These are phyloP conservation scores for Panicum miliaceum DNA, from an alignment of 176 grass and related monocot genomes.

Conservation along the genomic window DNA sequence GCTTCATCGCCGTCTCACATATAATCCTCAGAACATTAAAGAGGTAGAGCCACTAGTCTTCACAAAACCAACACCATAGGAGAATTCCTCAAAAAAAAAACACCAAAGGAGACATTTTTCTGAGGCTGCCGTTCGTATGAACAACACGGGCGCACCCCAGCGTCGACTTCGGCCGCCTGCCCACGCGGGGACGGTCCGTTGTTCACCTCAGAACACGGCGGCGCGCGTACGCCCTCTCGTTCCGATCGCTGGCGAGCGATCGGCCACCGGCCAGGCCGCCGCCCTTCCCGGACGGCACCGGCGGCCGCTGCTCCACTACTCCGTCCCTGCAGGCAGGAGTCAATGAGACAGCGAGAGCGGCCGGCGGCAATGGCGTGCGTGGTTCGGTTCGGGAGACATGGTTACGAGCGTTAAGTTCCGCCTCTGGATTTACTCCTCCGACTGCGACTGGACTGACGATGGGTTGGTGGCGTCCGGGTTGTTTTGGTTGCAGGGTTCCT, in stretches of 20 bases:
- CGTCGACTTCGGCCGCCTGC: constrained; percentile 1
- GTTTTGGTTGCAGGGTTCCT: constrained; percentile 45
- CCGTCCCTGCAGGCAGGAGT: not conserved
- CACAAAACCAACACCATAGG: not conserved
- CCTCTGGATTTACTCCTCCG: not conserved
- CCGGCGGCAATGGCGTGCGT: not conserved
- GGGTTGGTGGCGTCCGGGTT: not conserved
- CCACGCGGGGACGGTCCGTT: not conserved
- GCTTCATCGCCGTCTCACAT: not conserved
- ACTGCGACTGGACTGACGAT: not conserved
- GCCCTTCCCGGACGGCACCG: constrained; percentile 48
- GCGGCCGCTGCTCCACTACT: constrained; percentile 34
- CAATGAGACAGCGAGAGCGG: not conserved
- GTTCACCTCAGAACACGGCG: constrained; percentile 20
- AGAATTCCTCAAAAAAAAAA: too few species aligned
- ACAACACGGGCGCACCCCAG: constrained; percentile 2
- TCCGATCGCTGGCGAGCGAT: not conserved
- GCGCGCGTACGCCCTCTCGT: constrained; percentile 28
- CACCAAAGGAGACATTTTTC: not conserved
- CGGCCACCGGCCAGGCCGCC: not conserved
- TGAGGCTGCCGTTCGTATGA: constrained; percentile 11
- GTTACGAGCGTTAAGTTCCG: too few species aligned
- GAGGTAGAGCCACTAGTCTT: not conserved
- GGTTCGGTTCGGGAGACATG: too few species aligned
- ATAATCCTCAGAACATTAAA: constrained; percentile 30